phyloP scores from a whole-genome alignment of 352 stramenopile species.

The Globisporangium acanthophoron region DNA sequence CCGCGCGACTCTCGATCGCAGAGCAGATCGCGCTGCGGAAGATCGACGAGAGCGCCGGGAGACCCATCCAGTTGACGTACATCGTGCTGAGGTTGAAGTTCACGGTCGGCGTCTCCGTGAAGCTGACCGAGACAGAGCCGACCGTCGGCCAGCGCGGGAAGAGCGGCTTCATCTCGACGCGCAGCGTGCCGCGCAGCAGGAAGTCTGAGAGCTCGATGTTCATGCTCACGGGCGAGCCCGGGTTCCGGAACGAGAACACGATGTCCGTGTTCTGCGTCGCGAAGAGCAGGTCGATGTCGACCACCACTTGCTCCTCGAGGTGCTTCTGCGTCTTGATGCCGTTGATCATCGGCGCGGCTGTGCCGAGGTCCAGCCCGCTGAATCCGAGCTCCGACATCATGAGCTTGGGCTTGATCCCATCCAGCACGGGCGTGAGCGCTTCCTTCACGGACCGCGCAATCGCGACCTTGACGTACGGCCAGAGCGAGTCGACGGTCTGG shows the following conservation, averaged over 20 bases:
- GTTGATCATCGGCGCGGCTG: slow-evolving; percentile 32
- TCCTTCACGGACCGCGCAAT: slow-evolving; percentile 31
- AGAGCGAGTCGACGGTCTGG: slow-evolving; percentile 33
- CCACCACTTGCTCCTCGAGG: slow-evolving; percentile 37
- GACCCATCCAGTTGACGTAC: slow-evolving; percentile 37
- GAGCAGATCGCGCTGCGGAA: slow-evolving; percentile 32
- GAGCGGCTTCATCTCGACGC: slow-evolving; percentile 36
- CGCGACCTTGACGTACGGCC: slow-evolving; percentile 42
- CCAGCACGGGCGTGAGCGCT: slow-evolving; percentile 26
- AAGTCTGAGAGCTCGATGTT: slow-evolving; percentile 40
- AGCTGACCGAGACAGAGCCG: slow-evolving; percentile 31
- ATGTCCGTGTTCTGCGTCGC: slow-evolving; percentile 39
- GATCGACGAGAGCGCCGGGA: slow-evolving; percentile 34
- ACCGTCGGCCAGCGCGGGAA: slow-evolving; percentile 42
- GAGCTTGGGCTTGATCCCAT: slow-evolving; percentile 33
- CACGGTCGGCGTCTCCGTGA: slow-evolving; percentile 38
- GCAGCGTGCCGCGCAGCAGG: slow-evolving; percentile 32
- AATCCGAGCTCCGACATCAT: slow-evolving; percentile 38
- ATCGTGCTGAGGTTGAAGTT: slow-evolving; percentile 40
- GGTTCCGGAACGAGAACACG: slow-evolving; percentile 35
- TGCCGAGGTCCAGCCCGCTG: slow-evolving; percentile 35
- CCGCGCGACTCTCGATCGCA: slow-evolving; percentile 25
- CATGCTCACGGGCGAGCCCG: slow-evolving; percentile 25
- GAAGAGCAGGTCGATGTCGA: slow-evolving; percentile 38
- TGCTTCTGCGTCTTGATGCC: slow-evolving; percentile 34